phyloP scores from a whole-genome alignment of 2,329 filamentous ascomycete species.

The Metarhizium anisopliae region DNA sequence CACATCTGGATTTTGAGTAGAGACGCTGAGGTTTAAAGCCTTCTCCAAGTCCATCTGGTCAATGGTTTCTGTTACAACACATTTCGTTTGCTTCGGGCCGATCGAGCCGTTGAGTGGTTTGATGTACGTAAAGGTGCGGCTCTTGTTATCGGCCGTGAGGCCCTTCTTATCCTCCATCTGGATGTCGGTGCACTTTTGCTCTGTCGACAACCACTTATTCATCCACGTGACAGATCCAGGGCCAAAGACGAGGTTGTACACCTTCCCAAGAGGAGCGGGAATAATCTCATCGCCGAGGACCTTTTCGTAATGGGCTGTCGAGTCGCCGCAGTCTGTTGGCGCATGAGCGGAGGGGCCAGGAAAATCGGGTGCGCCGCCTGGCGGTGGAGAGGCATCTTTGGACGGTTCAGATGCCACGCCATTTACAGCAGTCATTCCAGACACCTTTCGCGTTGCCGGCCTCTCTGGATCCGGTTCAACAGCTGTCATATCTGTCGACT shows the following conservation, averaged over 20 bases:
- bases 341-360: conserved; percentile 76
- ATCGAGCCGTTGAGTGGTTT: conserved; percentile 80
- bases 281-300: conserved; percentile 79
- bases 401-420: conserved; percentile 32
- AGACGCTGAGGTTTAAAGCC: conserved; percentile 70
- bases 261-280: conserved; percentile 79
- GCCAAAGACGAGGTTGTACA: conserved; percentile 85
- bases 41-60: conserved; percentile 83
- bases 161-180: conserved; percentile 80
- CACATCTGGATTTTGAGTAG: conserved; percentile 87
- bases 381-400: conserved; percentile 35
- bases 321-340: conserved; percentile 79
- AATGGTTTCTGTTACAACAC: conserved; percentile 77
- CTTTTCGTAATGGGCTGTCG: conserved; percentile 72
- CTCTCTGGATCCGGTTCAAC: conserved; percentile 51
- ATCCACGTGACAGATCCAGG: conserved; percentile 72
- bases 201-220: conserved; percentile 73
- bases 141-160: conserved; percentile 63
- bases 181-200: conserved; percentile 85
- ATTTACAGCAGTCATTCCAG: conserved; percentile 40
- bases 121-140: conserved; percentile 75
- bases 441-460: conserved; percentile 61
- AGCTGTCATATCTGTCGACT: conserved; percentile 28
- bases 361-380: conserved; percentile 52
- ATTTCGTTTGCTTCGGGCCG: conserved; percentile 90